Conservation (phyloP, 73 alveolate genomes). For the Paramecium sonneborni region DNA sequence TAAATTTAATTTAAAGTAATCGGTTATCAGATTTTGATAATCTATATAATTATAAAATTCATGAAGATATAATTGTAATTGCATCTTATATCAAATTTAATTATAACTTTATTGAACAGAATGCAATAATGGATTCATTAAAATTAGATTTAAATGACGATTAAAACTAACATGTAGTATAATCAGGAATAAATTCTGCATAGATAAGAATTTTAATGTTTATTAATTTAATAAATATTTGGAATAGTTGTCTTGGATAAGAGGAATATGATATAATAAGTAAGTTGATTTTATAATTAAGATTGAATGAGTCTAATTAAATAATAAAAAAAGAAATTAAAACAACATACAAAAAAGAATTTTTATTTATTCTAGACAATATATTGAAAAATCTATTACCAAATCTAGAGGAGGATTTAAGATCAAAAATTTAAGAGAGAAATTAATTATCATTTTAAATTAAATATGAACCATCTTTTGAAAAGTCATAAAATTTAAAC, state of each 20-base stretch:
- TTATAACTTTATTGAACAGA: background rate
- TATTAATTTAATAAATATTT: background rate
- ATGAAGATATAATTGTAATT: background rate
- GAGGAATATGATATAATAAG: background rate
- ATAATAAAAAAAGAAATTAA: background rate
- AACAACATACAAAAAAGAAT: background rate
- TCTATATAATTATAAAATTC: background rate
- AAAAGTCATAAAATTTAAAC: background rate
- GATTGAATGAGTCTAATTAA: background rate
- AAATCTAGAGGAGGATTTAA: background rate
- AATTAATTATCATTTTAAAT: background rate
- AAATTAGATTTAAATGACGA: background rate
- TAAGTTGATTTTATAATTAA: background rate
- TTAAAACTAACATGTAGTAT: background rate
- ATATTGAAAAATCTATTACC: background rate
- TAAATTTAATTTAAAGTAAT: background rate
- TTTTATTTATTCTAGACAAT: background rate
- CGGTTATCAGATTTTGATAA: background rate
- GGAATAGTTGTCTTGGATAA: background rate
- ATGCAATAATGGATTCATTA: background rate
- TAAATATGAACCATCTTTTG: slow-evolving; percentile 9
- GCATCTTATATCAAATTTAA: background rate
- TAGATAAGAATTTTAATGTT: background rate
- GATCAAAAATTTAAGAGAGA: background rate
- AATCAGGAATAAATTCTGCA: background rate